phyloP scores from a whole-genome alignment of 768 basidiomycete genomes.

The Amanita fuliginea region DNA sequence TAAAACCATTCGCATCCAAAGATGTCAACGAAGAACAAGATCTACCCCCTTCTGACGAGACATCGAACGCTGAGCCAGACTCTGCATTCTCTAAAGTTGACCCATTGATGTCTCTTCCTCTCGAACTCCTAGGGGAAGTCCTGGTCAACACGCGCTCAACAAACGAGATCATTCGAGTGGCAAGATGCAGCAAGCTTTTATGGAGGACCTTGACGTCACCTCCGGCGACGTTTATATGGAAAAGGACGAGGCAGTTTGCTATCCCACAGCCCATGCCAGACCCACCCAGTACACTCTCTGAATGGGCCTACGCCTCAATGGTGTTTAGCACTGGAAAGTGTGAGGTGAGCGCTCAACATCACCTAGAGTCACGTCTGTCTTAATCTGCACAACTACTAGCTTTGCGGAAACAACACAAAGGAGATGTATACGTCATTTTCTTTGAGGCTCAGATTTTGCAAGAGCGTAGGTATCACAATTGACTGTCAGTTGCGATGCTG shows the following conservation, averaged over 20 bases:
- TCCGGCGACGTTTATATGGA: conserved; percentile 48
- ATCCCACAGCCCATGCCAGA: conserved; percentile 14
- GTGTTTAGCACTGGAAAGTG: conserved; percentile 4
- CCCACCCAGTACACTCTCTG: conserved; percentile 5
- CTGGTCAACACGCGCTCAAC: conserved; percentile 41
- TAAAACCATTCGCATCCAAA: too few species aligned
- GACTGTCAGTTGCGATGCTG: not conserved
- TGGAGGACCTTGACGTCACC: conserved; percentile 36
- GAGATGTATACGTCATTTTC: not conserved
- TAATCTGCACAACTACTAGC: not conserved
- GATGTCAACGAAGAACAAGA: too few species aligned
- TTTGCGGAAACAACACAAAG: not conserved
- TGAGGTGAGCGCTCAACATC: not conserved
- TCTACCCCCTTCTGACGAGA: too few species aligned
- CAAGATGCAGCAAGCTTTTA: conserved; percentile 46
- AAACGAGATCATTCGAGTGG: conserved; percentile 44
- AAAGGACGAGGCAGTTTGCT: conserved; percentile 27
- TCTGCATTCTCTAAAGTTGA: not conserved
- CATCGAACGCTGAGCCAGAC: too few species aligned
- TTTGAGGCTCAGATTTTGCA: conserved; percentile 3
- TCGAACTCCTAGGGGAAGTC: conserved; percentile 58
- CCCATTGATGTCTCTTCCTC: conserved; percentile 26
- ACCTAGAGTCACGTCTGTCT: not conserved
- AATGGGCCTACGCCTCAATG: not conserved
- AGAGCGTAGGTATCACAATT: not conserved